Evolutionary conservation across 140 eudicot species (phyloP), one percentile per base, ranked within the genome.

Genomic region (Senecio squalidus): DNA sequence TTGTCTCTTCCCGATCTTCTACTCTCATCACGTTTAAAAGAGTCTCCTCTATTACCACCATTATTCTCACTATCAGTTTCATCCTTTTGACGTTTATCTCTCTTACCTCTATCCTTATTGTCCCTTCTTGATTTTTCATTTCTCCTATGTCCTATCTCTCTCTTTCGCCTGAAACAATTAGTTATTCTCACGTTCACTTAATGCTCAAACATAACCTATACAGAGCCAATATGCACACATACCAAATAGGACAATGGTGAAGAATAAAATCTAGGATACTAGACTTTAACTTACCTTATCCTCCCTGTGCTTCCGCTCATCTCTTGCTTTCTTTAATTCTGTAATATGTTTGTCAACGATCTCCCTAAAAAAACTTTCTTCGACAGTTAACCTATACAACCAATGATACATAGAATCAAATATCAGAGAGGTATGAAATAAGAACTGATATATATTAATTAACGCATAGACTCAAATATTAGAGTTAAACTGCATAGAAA

Each of bases 291-390:
- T 28, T 77, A 86, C 98, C 98, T 87, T 91, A 41, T 86, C 98
- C 69, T 91, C 98, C 67, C 85, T 88, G 43, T 85, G 88, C 73
- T 79, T 91, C 22, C 94, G 86, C 38, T 91, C 98, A 47, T 91
- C 96, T 76, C 82, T 86, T 41, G 75, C 82, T 69, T 79, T 91
- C 67, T 83, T 81, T 60, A 83, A 49, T 68, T 82, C 85, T 9
- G 73, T n/a, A 41, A 86, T 55, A 71, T 81, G 77, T 55, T 87
- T 84, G 60, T 86, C 94, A 67, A 83, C 86, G 17, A 74, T 69
- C 40, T 81, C 96, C 66, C 48, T 70, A 24, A 81, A 80, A 34
- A 74, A 71, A 80, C 68, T 80, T 75, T 86, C 98, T 43, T 81
- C 95, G 27, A 77, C 80, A 34, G 82, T 78, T 57, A 80, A 78